Evolutionary conservation across 768 basidiomycete species (phyloP), one percentile per base, ranked within the genome.

Genomic region (Mrakia gelida): DNA sequence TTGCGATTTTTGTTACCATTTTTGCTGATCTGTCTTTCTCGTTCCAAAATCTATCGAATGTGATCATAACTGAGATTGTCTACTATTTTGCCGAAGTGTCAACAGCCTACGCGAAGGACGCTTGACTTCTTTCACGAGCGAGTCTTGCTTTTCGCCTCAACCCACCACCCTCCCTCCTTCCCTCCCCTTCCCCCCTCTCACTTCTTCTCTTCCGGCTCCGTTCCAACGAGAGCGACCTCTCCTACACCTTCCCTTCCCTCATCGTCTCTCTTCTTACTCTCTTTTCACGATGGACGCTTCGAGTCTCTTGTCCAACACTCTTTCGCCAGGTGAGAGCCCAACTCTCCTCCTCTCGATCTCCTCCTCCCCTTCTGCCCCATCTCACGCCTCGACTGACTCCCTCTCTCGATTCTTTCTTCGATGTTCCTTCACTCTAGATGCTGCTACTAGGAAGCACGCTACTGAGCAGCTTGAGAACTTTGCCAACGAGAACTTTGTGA

Each of bases 231-330:
- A 73, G 49, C 43, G 49, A 28, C 26, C 18, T 32, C 71, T n/a
- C 59, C 54, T 13, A 16, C 21, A 3, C 75, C 62, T 8, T 38
- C 70, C 21, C 23, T 43, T 78, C 72, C n/a, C 74, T 41, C 28
- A 59, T 49, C 43, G 67, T 28, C 32, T 45, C 72, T 45, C 34
- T 26, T 59, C 74, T 59, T 67, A 28, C 28, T 54, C 62, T 52
- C 77, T 78, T 41, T 65, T 28, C 68, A 88, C 86, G 83, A 95
- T 96, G 94, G 93, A 93, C 88, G 93, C 93, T 81, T 91, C 89
- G 77, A 90, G 93, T 85, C 90, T 98, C 79, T 90, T 98, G 83
- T 90, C 92, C 81, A 94, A 96, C 87, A 91, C 95, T 82, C 91
- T 98, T 81, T 95, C 94, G 79, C 87, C 92, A 67, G 92, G 94